Percentiles rank a stretch among this genome's conserved stretches.
Evolutionary conservation across 495 filamentous ascomycete species (phyloP).

Genomic region (Podospora pseudocomata): DNA sequence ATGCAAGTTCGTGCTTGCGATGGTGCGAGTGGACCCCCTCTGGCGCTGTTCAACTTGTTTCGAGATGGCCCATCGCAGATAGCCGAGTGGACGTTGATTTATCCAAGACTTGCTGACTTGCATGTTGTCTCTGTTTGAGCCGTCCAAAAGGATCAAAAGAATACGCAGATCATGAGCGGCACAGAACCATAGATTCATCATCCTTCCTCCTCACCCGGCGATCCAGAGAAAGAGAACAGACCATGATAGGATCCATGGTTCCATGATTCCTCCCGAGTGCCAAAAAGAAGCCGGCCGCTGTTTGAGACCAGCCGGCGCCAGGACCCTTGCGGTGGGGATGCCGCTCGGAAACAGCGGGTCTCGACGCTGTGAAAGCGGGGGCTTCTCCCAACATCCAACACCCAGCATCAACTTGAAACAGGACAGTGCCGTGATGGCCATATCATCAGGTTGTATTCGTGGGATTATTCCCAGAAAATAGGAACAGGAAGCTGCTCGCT

Average conservation of each 20-base stretch:
- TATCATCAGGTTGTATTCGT: neutral
- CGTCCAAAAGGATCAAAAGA: neutral
- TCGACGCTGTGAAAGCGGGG: neutral
- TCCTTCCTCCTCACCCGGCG: neutral
- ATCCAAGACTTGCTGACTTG: slow-evolving; percentile 10
- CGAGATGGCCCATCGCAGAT: slow-evolving; percentile 16
- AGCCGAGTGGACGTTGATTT: slow-evolving; percentile 15
- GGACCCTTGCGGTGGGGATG: neutral
- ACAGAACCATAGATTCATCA: neutral
- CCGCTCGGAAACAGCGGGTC: neutral
- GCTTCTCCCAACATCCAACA: neutral
- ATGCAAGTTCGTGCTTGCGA: slow-evolving; percentile 17
- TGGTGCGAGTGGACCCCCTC: slow-evolving; percentile 6
- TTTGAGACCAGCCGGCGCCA: neutral
- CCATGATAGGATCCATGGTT: no score
- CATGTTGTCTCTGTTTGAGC: neutral
- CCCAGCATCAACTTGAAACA: neutral
- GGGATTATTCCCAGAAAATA: neutral
- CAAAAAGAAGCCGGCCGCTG: slow-evolving; percentile 1
- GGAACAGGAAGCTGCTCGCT: neutral
- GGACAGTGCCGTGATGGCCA: neutral
- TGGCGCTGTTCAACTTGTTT: slow-evolving; percentile 19
- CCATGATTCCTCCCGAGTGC: neutral
- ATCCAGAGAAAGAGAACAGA: neutral
- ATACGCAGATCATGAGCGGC: neutral